Evolutionary conservation across 2,329 filamentous ascomycete species (phyloP), one percentile per base, ranked within the genome.

Genomic region (Ramichloridium luteum): DNA sequence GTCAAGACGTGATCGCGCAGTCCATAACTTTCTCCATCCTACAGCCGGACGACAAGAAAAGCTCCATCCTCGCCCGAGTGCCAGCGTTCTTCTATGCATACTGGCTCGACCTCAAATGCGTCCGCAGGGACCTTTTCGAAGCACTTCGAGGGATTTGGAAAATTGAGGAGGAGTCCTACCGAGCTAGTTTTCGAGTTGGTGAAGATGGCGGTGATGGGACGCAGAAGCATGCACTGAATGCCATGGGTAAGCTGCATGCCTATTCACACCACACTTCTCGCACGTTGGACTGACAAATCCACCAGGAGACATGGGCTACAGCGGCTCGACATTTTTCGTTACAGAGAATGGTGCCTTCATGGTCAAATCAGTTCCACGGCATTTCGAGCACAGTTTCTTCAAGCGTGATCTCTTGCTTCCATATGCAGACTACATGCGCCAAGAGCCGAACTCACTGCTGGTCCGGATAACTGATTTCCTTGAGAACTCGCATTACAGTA

Each of bases 241-340:
- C 74, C 1, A 67, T 78, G 38, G 77, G 75, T 37, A 35, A 16
- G 23, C 20, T n/a, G 20, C 20, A 23, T 23, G 8, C n/a, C n/a
- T n/a, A 23, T n/a, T 23, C n/a, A n/a, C 20, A 8, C n/a, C 20
- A 23, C 20, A n/a, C 20, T 8, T 23, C 8, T n/a, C 20, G 8
- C 20, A 23, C n/a, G 8, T 23, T 23, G 20, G 8, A 23, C 20
- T 23, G 20, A 23, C n/a, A 8, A 8, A 23, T 26, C 13, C 12
- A n/a, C 15, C 15, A 45, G 37, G 41, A 1, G 76, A 82, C 47
- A 63, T 84, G 55, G 79, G 79, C 3, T 81, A 80, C 49, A 80
- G 75, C 16, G 80, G 80, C 29, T 82, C 77, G 57, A 80, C 78
- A 0, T 84, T 84, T 56, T 82, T 80, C 55, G 68, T 65, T 4